phyloP scores from a whole-genome alignment of 495 filamentous ascomycete species.

The Xylaria venustula region DNA sequence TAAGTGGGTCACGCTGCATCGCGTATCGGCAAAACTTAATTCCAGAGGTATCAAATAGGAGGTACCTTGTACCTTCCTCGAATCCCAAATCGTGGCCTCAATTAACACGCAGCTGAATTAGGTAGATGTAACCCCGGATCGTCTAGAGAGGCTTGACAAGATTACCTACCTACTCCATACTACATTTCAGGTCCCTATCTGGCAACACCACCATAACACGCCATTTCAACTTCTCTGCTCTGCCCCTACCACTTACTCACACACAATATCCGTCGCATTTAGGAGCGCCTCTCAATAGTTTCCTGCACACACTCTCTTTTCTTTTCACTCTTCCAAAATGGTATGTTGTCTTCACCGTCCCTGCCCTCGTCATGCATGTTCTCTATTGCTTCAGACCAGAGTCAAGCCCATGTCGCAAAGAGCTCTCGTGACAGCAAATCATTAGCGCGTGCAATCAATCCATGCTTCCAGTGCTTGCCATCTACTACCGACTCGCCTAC shows the following conservation, averaged over 20 bases:
- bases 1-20: no score
- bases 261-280: neutral
- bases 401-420: neutral
- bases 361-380: no score
- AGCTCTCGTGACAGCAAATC: neutral
- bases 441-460: no score
- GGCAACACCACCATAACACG: neutral
- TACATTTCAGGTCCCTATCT: neutral
- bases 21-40: constrained; percentile 22
- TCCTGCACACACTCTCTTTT: neutral
- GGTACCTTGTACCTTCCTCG: neutral
- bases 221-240: neutral
- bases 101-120: constrained; percentile 24
- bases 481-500: neutral
- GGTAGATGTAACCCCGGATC: constrained; percentile 9
- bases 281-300: neutral
- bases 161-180: neutral
- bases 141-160: constrained; percentile 4
- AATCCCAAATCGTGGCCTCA: constrained; percentile 38
- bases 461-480: neutral
- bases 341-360: neutral
- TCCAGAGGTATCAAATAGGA: constrained; percentile 1
- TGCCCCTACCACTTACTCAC: neutral
- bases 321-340: constrained; percentile 7
- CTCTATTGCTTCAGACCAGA: neutral